phyloP scores from a whole-genome alignment of 2,329 filamentous ascomycete species.

The Calonectria pauciramosa region DNA sequence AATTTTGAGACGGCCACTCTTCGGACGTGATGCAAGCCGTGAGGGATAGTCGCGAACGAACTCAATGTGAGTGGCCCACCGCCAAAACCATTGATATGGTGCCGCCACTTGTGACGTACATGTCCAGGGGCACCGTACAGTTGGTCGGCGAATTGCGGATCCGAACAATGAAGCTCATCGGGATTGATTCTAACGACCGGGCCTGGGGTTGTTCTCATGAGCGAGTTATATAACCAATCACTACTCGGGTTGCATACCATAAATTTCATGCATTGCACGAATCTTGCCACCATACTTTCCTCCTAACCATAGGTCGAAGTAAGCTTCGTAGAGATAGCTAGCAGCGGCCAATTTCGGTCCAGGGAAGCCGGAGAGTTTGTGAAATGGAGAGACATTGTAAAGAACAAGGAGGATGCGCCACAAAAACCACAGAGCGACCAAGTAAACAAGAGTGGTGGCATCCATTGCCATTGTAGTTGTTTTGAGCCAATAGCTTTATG shows the following conservation, averaged over 20 bases:
- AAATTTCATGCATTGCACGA: background rate
- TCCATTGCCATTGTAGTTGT: background rate
- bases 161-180: slow-evolving; percentile 54
- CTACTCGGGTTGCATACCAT: background rate
- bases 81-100: slow-evolving; percentile 33
- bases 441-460: background rate
- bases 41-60: slow-evolving; percentile 37
- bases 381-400: background rate
- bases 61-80: slow-evolving; percentile 28
- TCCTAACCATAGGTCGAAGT: background rate
- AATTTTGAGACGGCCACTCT: slow-evolving; percentile 49
- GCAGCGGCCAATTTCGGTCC: background rate
- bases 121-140: slow-evolving; percentile 50
- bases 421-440: background rate
- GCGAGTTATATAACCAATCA: too few relatives aligned
- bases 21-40: slow-evolving; percentile 51
- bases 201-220: slow-evolving; percentile 30
- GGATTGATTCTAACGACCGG: slow-evolving; percentile 57
- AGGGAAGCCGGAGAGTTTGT: background rate
- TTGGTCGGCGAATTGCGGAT: slow-evolving; percentile 53
- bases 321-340: background rate
- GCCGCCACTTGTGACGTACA: slow-evolving; percentile 43
- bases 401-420: background rate
- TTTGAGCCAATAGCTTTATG: background rate
- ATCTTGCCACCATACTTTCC: background rate